These are phyloP conservation scores for Vinca minor DNA, from an alignment of 257 asterid species.

Conservation along the genomic window DNA sequence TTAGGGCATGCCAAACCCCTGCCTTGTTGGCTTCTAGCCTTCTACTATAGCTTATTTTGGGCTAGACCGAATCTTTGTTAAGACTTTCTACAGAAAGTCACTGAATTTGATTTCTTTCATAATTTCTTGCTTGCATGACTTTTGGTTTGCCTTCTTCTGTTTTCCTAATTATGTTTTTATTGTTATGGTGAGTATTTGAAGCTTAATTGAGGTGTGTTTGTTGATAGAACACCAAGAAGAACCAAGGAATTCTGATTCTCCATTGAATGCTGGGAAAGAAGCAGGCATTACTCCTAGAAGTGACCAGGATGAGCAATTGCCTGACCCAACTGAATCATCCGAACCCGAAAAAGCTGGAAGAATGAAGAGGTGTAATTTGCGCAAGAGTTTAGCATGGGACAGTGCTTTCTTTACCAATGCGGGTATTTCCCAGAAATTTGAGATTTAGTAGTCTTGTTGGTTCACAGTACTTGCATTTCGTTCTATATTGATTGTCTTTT, in stretches of 20 bases:
- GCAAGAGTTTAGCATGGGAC: conserved; percentile 96
- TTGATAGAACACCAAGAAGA: conserved; percentile 29
- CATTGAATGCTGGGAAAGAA: conserved; percentile 25
- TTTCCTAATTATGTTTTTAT: neutral
- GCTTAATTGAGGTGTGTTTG: conserved; percentile 7
- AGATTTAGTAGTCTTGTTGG: neutral
- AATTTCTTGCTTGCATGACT: neutral
- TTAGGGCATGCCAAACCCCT: neutral
- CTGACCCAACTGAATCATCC: conserved; percentile 42
- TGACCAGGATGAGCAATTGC: conserved; percentile 27
- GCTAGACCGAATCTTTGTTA: neutral
- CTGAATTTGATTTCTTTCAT: neutral
- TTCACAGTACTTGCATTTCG: neutral
- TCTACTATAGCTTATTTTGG: neutral
- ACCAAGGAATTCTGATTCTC: conserved; percentile 14
- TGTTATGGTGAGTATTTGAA: too few relatives aligned
- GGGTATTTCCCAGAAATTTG: conserved; percentile 36
- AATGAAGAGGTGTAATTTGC: conserved; percentile 65
- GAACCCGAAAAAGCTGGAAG: conserved; percentile 43
- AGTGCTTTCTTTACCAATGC: conserved; percentile 90
- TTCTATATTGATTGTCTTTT: neutral
- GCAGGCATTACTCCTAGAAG: conserved; percentile 16
- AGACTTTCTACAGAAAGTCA: neutral
- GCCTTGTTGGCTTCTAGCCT: too few relatives aligned
- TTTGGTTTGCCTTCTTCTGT: neutral